Conservation (phyloP, 257 asterid species). For the Dorcoceras hygrometricum region DNA sequence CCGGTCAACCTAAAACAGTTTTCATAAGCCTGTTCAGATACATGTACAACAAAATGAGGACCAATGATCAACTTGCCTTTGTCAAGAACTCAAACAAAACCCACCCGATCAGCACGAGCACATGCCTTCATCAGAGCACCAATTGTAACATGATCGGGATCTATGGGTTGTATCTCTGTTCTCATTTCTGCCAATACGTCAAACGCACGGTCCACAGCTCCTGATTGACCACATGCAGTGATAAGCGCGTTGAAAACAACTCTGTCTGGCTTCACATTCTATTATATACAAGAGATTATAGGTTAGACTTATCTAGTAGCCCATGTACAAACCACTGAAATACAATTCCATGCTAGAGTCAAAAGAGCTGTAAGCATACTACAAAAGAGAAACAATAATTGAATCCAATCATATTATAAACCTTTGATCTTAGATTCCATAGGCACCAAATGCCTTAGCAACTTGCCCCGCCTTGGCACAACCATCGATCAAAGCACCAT, state of each 20-base stretch:
- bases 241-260: conserved; percentile 97
- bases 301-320: conserved; percentile 32
- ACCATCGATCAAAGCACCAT: conserved; percentile 94
- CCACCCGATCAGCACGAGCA: conserved; percentile 72
- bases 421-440: conserved; percentile 97
- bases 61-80: conserved; percentile 24
- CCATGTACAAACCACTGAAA: conserved; percentile 17
- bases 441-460: conserved; percentile 99
- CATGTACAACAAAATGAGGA: conserved; percentile 17
- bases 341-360: conserved; percentile 10
- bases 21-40: conserved; percentile 16
- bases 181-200: conserved; percentile 93
- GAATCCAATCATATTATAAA: conserved; percentile 29
- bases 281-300: conserved; percentile 48
- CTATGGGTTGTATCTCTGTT: conserved; percentile 70
- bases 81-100: conserved; percentile 25
- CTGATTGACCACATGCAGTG: conserved; percentile 97
- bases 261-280: conserved; percentile 97
- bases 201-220: conserved; percentile 96
- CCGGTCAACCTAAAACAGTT: conserved; percentile 62
- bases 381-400: conserved; percentile 25
- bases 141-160: conserved; percentile 90
- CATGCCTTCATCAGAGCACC: conserved; percentile 99
- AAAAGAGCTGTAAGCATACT: conserved; percentile 20
- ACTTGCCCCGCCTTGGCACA: conserved; percentile 99